Conservation (phyloP, 2,329 filamentous ascomycete species). For the Epichloe amarillans region DNA sequence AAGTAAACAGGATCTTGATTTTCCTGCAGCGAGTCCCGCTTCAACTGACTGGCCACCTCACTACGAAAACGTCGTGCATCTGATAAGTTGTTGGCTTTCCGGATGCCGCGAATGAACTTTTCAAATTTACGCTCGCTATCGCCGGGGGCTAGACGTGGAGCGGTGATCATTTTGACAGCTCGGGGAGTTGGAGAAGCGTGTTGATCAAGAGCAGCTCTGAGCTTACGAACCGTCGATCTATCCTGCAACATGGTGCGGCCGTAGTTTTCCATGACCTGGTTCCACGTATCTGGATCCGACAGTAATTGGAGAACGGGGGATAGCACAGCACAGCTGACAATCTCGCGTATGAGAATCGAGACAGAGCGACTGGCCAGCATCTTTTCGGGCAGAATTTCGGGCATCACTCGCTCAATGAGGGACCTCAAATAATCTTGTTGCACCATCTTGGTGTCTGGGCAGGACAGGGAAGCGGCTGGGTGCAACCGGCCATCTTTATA, state of each 20-base stretch:
- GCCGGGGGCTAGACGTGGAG: conserved; percentile 65
- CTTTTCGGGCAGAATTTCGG: conserved; percentile 57
- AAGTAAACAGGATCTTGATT: conserved; percentile 77
- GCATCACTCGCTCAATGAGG: conserved; percentile 58
- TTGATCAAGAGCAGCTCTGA: conserved; percentile 83
- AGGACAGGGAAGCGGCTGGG: conserved; percentile 67
- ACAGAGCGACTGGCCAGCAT: conserved; percentile 73
- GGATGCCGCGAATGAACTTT: conserved; percentile 78
- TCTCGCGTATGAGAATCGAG: conserved; percentile 68
- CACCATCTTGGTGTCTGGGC: conserved; percentile 68
- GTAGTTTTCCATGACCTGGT: conserved; percentile 85
- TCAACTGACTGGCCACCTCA: conserved; percentile 82
- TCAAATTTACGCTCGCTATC: conserved; percentile 92
- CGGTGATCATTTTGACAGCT: conserved; percentile 48
- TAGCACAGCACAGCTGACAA: conserved; percentile 85
- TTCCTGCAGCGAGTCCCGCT: conserved; percentile 66
- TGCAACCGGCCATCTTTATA: conserved; percentile 84
- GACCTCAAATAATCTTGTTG: conserved; percentile 83
- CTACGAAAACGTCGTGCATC: conserved; percentile 87
- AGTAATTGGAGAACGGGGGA: conserved; percentile 68
- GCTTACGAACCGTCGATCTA: conserved; percentile 81
- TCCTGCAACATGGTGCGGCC: conserved; percentile 83
- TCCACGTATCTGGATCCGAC: conserved; percentile 92
- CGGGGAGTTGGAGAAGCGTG: conserved; percentile 75
- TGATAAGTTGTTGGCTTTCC: conserved; percentile 79